Evolutionary conservation across 495 filamentous ascomycete species (phyloP).

Genomic region (Penicillium robsamsonii): DNA sequence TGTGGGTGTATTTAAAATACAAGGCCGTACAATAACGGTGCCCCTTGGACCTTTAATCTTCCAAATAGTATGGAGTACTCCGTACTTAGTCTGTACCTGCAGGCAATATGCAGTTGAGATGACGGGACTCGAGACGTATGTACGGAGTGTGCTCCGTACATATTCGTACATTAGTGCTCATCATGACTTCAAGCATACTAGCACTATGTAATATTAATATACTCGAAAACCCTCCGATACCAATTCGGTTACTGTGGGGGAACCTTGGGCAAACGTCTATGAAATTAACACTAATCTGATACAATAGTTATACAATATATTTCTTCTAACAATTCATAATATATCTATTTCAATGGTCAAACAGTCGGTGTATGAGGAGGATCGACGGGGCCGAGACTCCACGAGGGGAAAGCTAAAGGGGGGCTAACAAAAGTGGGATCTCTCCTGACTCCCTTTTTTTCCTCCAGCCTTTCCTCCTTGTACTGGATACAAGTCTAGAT

Average conservation of each 20-base stretch:
- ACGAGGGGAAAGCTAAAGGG: slow-evolving; percentile 25
- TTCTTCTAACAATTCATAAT: background rate
- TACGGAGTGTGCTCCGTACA: background rate
- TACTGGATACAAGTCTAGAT: slow-evolving; percentile 1
- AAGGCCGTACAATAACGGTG: background rate
- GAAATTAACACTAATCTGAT: background rate
- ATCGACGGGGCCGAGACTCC: slow-evolving; percentile 30
- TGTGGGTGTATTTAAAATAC: background rate
- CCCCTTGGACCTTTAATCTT: background rate
- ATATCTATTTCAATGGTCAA: slow-evolving; percentile 15
- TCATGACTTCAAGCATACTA: background rate
- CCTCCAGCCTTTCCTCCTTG: slow-evolving; percentile 12
- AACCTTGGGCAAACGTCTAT: background rate
- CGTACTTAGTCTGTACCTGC: background rate
- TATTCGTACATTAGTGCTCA: background rate
- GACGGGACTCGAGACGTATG: background rate
- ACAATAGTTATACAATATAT: background rate
- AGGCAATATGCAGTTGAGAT: background rate
- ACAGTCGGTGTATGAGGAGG: slow-evolving; percentile 32
- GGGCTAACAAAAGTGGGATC: slow-evolving; percentile 23
- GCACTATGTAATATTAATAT: background rate
- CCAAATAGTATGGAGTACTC: background rate
- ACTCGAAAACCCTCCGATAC: background rate
- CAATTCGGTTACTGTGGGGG: background rate
- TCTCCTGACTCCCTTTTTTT: slow-evolving; percentile 31